phyloP scores from a whole-genome alignment of 345 rosid genomes.

The Citrus reticulata region DNA sequence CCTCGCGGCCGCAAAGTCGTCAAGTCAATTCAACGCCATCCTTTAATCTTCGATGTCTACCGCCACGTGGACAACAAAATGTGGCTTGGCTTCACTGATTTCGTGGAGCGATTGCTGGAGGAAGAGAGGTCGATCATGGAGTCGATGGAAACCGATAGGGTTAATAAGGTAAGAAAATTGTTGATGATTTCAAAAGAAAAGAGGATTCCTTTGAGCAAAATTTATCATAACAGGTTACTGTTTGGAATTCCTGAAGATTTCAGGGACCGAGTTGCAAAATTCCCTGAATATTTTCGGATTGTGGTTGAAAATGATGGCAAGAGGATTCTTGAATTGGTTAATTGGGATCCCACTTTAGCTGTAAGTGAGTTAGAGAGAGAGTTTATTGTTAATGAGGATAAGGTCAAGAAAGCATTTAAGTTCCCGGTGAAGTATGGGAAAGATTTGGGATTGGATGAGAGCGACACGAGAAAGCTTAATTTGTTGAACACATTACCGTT shows the following conservation, averaged over 20 bases:
- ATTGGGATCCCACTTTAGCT: slow-evolving; percentile 67
- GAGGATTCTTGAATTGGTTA: slow-evolving; percentile 64
- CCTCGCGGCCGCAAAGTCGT: slow-evolving; percentile 37
- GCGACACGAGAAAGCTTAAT: slow-evolving; percentile 50
- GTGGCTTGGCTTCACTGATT: neutral
- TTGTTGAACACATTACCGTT: slow-evolving; percentile 62
- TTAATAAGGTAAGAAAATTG: neutral
- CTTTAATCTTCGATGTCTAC: neutral
- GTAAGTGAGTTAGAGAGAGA: slow-evolving; percentile 62
- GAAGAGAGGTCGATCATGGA: neutral
- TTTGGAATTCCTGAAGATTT: slow-evolving; percentile 93
- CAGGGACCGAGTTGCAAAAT: slow-evolving; percentile 61
- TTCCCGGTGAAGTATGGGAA: slow-evolving; percentile 68
- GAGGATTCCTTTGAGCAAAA: slow-evolving; percentile 64
- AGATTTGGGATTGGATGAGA: slow-evolving; percentile 57
- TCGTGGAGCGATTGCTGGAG: neutral
- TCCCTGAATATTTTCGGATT: slow-evolving; percentile 59
- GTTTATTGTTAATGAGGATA: slow-evolving; percentile 63
- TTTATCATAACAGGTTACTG: slow-evolving; percentile 64
- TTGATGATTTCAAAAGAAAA: slow-evolving; percentile 24
- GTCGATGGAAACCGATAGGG: neutral
- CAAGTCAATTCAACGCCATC: neutral
- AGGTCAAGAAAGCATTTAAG: slow-evolving; percentile 52
- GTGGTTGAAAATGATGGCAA: slow-evolving; percentile 58
- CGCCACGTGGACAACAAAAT: neutral